Evolutionary conservation across 2,329 filamentous ascomycete species (phyloP).

Genomic region (Gaeumannomyces sp.): DNA sequence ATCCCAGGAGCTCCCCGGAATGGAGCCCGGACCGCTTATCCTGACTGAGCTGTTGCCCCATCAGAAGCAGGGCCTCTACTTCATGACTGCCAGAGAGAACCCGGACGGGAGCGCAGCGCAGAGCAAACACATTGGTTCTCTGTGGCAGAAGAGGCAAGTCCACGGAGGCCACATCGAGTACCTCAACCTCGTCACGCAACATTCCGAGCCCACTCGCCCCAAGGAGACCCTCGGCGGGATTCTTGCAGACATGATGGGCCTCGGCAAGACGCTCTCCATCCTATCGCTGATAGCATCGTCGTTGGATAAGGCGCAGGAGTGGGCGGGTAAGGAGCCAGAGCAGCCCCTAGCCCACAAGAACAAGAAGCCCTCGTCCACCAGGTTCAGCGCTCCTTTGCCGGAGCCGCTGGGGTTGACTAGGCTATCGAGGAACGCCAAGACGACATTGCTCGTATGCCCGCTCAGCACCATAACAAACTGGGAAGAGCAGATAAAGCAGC

Average conservation of each 20-base stretch:
- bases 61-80: constrained; percentile 84
- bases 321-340: constrained; percentile 47
- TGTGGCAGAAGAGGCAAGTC: constrained; percentile 62
- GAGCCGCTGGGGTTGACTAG: constrained; percentile 41
- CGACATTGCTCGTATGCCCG: constrained; percentile 82
- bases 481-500: constrained; percentile 84
- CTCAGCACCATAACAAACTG: constrained; percentile 90
- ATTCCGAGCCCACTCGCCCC: constrained; percentile 53
- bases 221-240: constrained; percentile 66
- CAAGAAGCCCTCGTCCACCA: constrained; percentile 26
- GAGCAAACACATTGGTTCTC: constrained; percentile 55
- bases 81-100: constrained; percentile 75
- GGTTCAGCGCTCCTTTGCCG: constrained; percentile 34
- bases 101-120: constrained; percentile 51
- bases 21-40: constrained; percentile 58
- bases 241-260: constrained; percentile 79
- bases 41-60: constrained; percentile 69
- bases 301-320: constrained; percentile 54
- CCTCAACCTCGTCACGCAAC: constrained; percentile 80
- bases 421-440: constrained; percentile 62
- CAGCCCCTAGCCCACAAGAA: constrained; percentile 38
- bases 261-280: constrained; percentile 84
- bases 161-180: constrained; percentile 55
- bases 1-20: constrained; percentile 67
- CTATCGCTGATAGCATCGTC: constrained; percentile 70